phyloP scores from a whole-genome alignment of 2,329 filamentous ascomycete species.

The Cadophora malorum region DNA sequence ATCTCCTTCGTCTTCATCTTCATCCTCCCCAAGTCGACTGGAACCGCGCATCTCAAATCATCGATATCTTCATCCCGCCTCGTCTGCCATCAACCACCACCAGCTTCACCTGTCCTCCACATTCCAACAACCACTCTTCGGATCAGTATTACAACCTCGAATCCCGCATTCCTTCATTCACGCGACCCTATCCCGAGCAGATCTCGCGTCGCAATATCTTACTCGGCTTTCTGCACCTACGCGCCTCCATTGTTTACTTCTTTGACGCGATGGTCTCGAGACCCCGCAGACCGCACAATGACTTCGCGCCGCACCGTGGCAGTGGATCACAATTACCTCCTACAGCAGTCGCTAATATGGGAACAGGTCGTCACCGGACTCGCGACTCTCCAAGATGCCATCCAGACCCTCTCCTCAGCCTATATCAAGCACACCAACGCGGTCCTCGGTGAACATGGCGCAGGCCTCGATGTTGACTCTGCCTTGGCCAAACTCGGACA shows the following conservation, averaged over 20 bases:
- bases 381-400: constrained; percentile 77
- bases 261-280: constrained; percentile 25
- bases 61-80: constrained; percentile 10
- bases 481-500: constrained; percentile 54
- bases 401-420: constrained; percentile 80
- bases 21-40: constrained; percentile 7
- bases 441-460: constrained; percentile 68
- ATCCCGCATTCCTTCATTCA: constrained; percentile 26
- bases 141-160: constrained; percentile 29
- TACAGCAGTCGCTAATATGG: constrained; percentile 39
- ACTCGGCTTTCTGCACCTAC: constrained; percentile 32
- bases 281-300: constrained; percentile 21
- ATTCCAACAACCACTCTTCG: constrained; percentile 27
- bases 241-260: constrained; percentile 42
- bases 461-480: constrained; percentile 53
- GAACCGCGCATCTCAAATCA: constrained; percentile 8
- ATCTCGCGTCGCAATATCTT: constrained; percentile 24
- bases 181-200: constrained; percentile 37
- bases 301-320: constrained; percentile 29
- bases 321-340: constrained; percentile 32
- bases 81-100: constrained; percentile 8
- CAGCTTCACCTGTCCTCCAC: constrained; percentile 27
- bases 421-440: constrained; percentile 90
- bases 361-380: constrained; percentile 76
- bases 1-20: background rate